Evolutionary conservation across 768 basidiomycete genomes (phyloP), one percentile per base, ranked within the genome.

Genomic region (Pleurotus cornucopiae): DNA sequence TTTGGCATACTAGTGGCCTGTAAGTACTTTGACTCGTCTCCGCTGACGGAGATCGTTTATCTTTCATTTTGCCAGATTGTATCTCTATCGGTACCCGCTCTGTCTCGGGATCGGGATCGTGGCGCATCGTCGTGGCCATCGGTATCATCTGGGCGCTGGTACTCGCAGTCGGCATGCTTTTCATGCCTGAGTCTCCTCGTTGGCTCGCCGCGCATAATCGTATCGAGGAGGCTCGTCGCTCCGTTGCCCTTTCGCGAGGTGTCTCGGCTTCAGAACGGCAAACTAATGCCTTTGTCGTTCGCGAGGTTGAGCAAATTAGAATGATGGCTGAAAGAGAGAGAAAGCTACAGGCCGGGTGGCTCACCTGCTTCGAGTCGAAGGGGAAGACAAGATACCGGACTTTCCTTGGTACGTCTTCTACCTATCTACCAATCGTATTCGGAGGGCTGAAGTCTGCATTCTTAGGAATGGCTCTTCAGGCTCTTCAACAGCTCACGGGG

Each of bases 401-500:
- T 2, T 60, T 82, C 4, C 73, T 86, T 25, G 80, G 75, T 72
- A 55, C 20, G 65, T 63, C 11, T 34, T 6, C 39, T 23, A 11
- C 30, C 11, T 53, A 6, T 54, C 16, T 38, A 51, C 43, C 12
- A 52, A 14, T 54, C 34, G 16, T 34, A 39, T 51, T 40, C 23
- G 13, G 40, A 18, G 41, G 13, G 9, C 6, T 44, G 52, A 18
- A 48, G n/a, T 11, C 9, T 34, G 6, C 2, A 26, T 25, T n/a
- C 20, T 3, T 67, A 64, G 76, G 83, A 47, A 87, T 87, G 80
- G 67, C 74, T 2, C 69, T 91, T 18, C 88, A 90, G 69, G 78
- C 76, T 57, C 73, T 88, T 59, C 88, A 90, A 64, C 88, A 90
- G 65, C 77, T 89, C 37, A 89, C 84, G 0, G 83, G 84, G 18